Evolutionary conservation across 2,329 filamentous ascomycete genomes (phyloP).

Genomic region (Sclerotinia glacialis): DNA sequence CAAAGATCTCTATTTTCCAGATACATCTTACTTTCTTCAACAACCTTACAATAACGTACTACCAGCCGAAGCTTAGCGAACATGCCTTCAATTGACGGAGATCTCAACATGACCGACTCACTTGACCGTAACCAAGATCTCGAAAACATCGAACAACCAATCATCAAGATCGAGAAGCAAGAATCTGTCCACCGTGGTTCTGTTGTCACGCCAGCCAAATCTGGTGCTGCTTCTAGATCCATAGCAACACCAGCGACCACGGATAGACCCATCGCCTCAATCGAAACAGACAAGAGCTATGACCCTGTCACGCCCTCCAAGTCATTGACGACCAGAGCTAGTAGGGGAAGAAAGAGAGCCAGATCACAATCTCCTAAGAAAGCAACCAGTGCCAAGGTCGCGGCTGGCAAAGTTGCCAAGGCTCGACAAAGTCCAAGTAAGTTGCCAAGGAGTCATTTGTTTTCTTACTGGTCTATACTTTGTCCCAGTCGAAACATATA

Average conservation of each 20-base stretch:
- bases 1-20: not conserved
- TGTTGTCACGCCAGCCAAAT: constrained; percentile 3
- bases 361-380: not conserved
- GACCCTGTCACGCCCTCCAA: not conserved
- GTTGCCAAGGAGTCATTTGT: not conserved
- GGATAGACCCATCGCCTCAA: not conserved
- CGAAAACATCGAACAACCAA: not conserved
- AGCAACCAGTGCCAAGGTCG: not conserved
- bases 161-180: not conserved
- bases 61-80: not conserved
- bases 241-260: not conserved
- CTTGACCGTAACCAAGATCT: not conserved
- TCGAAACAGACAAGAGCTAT: not conserved
- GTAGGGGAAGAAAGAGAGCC: not conserved
- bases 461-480: not conserved
- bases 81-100: not conserved
- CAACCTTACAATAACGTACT: not conserved
- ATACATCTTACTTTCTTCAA: not conserved
- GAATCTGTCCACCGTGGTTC: not conserved
- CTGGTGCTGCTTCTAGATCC: not conserved
- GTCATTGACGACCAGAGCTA: not conserved
- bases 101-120: not conserved
- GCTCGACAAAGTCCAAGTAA: not conserved
- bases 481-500: not conserved
- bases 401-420: not conserved